A percentile compares a stretch with the other conserved stretches of the same genome.
These are phyloP conservation scores for Malbranchea cinnamomea DNA, from an alignment of 2,329 filamentous ascomycete genomes.

Conservation along the genomic window DNA sequence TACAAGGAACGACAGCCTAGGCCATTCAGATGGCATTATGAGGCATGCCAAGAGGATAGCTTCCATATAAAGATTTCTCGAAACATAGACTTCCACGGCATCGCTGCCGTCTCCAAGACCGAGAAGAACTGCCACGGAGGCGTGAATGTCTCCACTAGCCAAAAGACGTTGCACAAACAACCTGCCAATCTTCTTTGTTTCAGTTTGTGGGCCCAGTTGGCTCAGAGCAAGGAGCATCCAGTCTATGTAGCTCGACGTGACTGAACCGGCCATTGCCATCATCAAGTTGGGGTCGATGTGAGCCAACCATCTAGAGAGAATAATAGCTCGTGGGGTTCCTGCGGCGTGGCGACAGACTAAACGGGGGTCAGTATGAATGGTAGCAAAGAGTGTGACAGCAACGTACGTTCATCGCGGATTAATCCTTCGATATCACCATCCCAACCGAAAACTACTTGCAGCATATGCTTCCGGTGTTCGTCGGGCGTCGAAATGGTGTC, in stretches of 20 bases:
- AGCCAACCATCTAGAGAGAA: slow-evolving; percentile 85
- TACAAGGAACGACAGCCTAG: slow-evolving; percentile 72
- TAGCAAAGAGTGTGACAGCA: neutral
- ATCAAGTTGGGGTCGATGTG: slow-evolving; percentile 71
- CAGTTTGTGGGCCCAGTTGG: slow-evolving; percentile 62
- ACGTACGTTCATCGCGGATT: slow-evolving; percentile 62
- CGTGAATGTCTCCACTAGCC: slow-evolving; percentile 79
- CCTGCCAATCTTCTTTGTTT: slow-evolving; percentile 79
- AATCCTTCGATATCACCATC: slow-evolving; percentile 67
- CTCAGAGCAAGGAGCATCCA: slow-evolving; percentile 95
- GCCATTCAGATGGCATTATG: slow-evolving; percentile 73
- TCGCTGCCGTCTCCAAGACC: slow-evolving; percentile 87
- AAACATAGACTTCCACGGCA: slow-evolving; percentile 91
- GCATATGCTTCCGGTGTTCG: slow-evolving; percentile 76
- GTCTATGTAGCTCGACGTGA: slow-evolving; percentile 83
- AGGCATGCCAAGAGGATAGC: slow-evolving; percentile 78
- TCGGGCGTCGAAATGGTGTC: slow-evolving; percentile 51
- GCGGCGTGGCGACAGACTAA: slow-evolving; percentile 52
- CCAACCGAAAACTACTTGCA: slow-evolving; percentile 91
- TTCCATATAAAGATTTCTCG: slow-evolving; percentile 82
- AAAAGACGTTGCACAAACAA: slow-evolving; percentile 82
- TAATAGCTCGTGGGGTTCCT: slow-evolving; percentile 62
- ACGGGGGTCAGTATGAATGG: slow-evolving; percentile 6
- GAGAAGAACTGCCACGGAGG: slow-evolving; percentile 81
- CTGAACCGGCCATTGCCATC: slow-evolving; percentile 55